Base-by-base conservation (phyloP, 2,329 filamentous ascomycete species). In the Aspergillus glaucus region DNA sequence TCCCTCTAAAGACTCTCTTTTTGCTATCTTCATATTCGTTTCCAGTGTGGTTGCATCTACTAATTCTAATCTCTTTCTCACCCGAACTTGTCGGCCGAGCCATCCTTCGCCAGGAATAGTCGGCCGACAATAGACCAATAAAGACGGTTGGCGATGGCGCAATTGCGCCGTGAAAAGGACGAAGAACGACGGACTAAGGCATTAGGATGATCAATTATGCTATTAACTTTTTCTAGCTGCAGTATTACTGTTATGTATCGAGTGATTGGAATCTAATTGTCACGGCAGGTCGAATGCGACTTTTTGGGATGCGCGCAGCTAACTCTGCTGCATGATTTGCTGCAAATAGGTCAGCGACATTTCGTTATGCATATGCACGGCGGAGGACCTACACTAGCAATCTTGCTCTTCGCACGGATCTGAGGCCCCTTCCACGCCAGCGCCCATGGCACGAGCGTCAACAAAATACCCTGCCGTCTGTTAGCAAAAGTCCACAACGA, bases 361-460 rank as follows among this genome's bases (percentile, higher is more conserved):
- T 30, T 12, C 26, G 26, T 12, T 30, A 30, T 30, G 26, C 26
- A 30, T 30, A 30, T 30, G 12, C 17, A 24, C 6, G 4, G 9
- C n/a, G n/a, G n/a, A 43, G 17, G 6, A 52, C 72, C 68, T 64
- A 77, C 79, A 62, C 75, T 77, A 4, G 88, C 88, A 69, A 95
- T 87, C 56, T 81, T 84, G 63, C 87, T 92, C 64, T 84, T 78
- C n/a, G 79, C 77, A 34, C 90, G 76, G 53, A 95, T 94, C 55
- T 63, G 79, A 42, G 84, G 81, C 0, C 90, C 90, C 56, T 80
- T 91, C 32, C 91, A 81, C 0, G 90, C 79, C 43, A 95, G 66
- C 1, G 89, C 82, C 87, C 88, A 95, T 0, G 90, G 90, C 22
- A 94, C 88, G 1, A 85, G 64, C 0, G 87, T 90, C 55, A 95